A percentile compares a stretch with the other conserved stretches of the same genome.
phyloP scores from a whole-genome alignment of 768 basidiomycete species.

The Lactarius indigo region DNA sequence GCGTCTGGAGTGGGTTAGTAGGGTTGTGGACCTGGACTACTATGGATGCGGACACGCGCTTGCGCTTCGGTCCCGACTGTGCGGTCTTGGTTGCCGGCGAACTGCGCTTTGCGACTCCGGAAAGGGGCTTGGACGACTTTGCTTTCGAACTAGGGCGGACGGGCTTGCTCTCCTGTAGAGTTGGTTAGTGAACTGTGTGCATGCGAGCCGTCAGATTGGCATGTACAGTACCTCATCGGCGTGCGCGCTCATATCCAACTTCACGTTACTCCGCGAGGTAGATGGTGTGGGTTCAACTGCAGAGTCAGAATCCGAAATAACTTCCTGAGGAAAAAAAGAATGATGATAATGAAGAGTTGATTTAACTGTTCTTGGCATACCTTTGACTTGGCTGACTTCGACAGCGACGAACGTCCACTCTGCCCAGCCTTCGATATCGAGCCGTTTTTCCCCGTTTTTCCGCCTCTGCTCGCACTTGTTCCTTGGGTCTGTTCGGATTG shows the following conservation, averaged over 20 bases:
- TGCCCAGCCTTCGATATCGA: conserved; percentile 1
- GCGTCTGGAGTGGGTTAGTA: neutral
- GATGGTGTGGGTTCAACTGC: conserved; percentile 7
- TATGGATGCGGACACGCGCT: neutral
- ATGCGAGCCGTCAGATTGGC: neutral
- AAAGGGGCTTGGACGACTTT: neutral
- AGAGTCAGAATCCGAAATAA: conserved; percentile 19
- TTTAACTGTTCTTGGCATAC: neutral
- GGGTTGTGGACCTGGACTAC: conserved; percentile 6
- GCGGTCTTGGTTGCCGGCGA: neutral
- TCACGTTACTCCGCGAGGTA: neutral
- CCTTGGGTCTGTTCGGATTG: neutral
- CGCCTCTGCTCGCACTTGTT: neutral
- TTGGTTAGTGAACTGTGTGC: neutral
- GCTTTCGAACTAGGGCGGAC: conserved; percentile 7
- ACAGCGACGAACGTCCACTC: conserved; percentile 1
- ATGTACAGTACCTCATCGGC: neutral
- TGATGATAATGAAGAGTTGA: neutral
- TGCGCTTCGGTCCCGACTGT: conserved; percentile 11
- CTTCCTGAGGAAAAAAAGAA: conserved; percentile 10
- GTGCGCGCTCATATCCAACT: neutral
- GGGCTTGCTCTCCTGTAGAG: conserved; percentile 1
- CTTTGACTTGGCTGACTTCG: conserved; percentile 19
- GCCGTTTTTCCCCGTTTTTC: neutral
- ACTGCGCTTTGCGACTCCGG: neutral